A percentile compares a stretch with the other conserved stretches of the same genome.
These are phyloP conservation scores for Skeletonema marinoi DNA, from an alignment of 108 stramenopile species.

Conservation along the genomic window DNA sequence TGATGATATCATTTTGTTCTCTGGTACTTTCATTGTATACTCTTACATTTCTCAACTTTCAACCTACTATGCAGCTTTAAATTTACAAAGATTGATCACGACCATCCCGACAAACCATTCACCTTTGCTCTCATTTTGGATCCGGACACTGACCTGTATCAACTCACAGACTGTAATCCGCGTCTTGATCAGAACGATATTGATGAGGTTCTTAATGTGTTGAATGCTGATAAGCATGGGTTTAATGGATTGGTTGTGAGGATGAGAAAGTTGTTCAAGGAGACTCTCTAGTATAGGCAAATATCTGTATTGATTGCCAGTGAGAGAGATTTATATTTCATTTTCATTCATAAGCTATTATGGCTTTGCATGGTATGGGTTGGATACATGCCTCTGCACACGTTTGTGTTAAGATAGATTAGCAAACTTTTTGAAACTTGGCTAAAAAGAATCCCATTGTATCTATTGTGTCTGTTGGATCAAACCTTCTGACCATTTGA, in stretches of 20 bases:
- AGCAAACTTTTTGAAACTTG: constrained; percentile 55
- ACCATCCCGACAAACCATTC: constrained; percentile 5
- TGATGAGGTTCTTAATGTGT: neutral
- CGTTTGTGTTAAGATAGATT: neutral
- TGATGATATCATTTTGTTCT: neutral
- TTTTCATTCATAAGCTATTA: neutral
- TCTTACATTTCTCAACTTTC: neutral
- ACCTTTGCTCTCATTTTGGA: constrained; percentile 21
- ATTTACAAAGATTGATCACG: constrained; percentile 32
- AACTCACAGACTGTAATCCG: constrained; percentile 21
- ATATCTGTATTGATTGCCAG: neutral
- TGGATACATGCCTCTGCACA: neutral
- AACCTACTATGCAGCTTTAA: constrained; percentile 3
- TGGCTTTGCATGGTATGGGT: neutral
- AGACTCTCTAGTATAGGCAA: neutral
- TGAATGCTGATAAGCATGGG: constrained; percentile 18
- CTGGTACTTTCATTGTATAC: neutral
- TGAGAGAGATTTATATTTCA: neutral
- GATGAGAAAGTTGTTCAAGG: constrained; percentile 15
- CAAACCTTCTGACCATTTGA: constrained; percentile 60
- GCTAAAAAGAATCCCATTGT: constrained; percentile 84
- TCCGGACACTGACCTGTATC: constrained; percentile 20
- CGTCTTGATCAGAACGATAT: neutral
- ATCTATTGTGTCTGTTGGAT: constrained; percentile 56
- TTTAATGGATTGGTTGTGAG: constrained; percentile 5